phyloP scores from a whole-genome alignment of 352 stramenopile genomes.

The Phytophthora quininea region DNA sequence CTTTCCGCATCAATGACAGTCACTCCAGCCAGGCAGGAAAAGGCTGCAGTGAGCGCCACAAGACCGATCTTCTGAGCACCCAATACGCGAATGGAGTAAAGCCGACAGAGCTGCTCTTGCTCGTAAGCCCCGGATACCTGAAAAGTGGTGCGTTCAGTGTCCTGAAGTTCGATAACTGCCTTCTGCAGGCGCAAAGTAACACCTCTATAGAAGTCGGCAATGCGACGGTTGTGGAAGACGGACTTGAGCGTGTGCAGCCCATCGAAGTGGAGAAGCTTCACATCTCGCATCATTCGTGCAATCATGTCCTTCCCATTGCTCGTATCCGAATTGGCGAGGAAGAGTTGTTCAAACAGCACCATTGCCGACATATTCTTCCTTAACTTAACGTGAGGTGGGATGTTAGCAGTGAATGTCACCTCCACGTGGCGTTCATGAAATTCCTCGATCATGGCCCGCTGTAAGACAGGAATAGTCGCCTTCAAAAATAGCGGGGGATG shows the following conservation, averaged over 20 bases:
- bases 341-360: neutral
- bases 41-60: neutral
- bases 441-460: neutral
- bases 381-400: neutral
- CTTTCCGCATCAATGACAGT: neutral
- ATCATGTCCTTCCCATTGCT: neutral
- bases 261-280: conserved; percentile 1
- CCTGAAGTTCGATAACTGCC: neutral
- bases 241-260: neutral
- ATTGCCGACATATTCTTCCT: neutral
- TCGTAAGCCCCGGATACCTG: neutral
- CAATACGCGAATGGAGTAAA: neutral
- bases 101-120: neutral
- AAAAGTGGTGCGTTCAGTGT: neutral
- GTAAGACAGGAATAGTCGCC: neutral
- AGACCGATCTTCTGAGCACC: neutral
- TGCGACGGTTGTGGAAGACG: neutral
- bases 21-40: neutral
- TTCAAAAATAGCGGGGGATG: neutral
- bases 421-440: conserved; percentile 1
- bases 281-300: neutral
- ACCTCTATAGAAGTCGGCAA: neutral
- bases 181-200: neutral
- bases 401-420: neutral
- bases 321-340: neutral